phyloP scores from a whole-genome alignment of 495 filamentous ascomycete genomes.

The Lophiotrema nucula region DNA sequence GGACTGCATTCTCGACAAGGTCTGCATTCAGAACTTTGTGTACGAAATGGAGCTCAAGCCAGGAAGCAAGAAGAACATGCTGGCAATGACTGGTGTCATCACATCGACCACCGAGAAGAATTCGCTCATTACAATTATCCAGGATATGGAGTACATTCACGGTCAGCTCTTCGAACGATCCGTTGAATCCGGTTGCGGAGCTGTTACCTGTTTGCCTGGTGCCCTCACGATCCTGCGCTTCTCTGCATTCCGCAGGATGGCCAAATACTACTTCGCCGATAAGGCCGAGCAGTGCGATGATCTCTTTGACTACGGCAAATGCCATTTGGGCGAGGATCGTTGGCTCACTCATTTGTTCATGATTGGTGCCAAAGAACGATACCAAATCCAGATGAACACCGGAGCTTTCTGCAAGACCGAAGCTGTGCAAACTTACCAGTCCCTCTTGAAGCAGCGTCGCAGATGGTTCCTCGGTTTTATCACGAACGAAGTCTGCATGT shows the following conservation, averaged over 20 bases:
- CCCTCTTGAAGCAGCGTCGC: slow-evolving; percentile 89
- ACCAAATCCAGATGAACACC: slow-evolving; percentile 97
- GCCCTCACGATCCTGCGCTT: slow-evolving; percentile 94
- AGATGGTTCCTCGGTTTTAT: slow-evolving; percentile 98
- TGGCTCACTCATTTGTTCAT: slow-evolving; percentile 99
- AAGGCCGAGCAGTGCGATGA: slow-evolving; percentile 96
- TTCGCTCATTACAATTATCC: slow-evolving; percentile 83
- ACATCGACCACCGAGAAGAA: slow-evolving; percentile 91
- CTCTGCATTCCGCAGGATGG: slow-evolving; percentile 95
- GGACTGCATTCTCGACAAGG: slow-evolving; percentile 89
- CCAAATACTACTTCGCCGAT: slow-evolving; percentile 98
- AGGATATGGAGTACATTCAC: slow-evolving; percentile 98
- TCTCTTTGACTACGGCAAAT: slow-evolving; percentile 94
- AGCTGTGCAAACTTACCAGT: slow-evolving; percentile 83
- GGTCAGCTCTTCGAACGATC: slow-evolving; percentile 96
- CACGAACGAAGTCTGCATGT: slow-evolving; percentile 98
- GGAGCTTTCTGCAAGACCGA: slow-evolving; percentile 98
- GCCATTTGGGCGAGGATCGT: slow-evolving; percentile 91
- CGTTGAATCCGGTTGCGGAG: slow-evolving; percentile 91
- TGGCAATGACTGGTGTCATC: slow-evolving; percentile 98
- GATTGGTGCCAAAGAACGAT: slow-evolving; percentile 88
- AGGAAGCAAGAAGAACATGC: slow-evolving; percentile 87
- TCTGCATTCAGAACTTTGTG: slow-evolving; percentile 97
- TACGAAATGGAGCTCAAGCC: slow-evolving; percentile 99
- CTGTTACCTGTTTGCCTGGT: slow-evolving; percentile 92